These are phyloP conservation scores for Cercis canadensis DNA, from an alignment of 306 rosid species.

Conservation along the genomic window DNA sequence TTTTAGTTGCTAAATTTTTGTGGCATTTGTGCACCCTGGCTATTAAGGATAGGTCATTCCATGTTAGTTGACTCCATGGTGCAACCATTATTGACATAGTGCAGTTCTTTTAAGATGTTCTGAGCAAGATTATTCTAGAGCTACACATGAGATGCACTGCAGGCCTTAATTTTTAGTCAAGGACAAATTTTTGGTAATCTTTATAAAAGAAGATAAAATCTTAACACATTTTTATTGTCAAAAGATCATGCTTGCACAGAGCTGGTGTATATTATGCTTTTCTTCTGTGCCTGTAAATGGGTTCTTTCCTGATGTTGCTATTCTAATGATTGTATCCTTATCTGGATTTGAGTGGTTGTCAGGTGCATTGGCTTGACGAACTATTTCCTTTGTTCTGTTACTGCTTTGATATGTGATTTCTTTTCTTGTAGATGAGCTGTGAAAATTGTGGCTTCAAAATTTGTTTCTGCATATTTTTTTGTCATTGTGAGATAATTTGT, in stretches of 20 bases:
- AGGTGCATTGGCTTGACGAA: constrained; percentile 1
- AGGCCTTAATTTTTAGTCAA: neutral
- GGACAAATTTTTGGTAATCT: constrained; percentile 1
- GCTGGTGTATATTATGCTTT: constrained; percentile 9
- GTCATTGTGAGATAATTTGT: constrained; percentile 36
- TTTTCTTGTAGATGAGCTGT: constrained; percentile 31
- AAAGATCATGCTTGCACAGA: constrained; percentile 1
- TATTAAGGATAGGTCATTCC: constrained; percentile 22
- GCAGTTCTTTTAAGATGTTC: neutral
- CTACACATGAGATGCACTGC: constrained; percentile 2
- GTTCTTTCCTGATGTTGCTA: neutral
- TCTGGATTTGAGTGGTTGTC: neutral
- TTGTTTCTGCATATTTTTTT: constrained; percentile 11
- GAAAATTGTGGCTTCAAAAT: constrained; percentile 27
- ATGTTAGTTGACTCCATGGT: constrained; percentile 5
- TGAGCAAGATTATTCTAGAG: constrained; percentile 10
- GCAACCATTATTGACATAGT: neutral
- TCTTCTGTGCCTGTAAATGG: neutral
- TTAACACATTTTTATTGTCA: neutral
- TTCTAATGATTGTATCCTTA: constrained; percentile 10
- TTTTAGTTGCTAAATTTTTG: constrained; percentile 1
- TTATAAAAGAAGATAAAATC: neutral
- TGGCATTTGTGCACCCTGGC: constrained; percentile 14
- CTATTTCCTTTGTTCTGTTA: constrained; percentile 6
- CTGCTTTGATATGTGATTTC: constrained; percentile 5